phyloP scores from a whole-genome alignment of 1,139 yeast genomes.

The Protomyces inouyei region DNA sequence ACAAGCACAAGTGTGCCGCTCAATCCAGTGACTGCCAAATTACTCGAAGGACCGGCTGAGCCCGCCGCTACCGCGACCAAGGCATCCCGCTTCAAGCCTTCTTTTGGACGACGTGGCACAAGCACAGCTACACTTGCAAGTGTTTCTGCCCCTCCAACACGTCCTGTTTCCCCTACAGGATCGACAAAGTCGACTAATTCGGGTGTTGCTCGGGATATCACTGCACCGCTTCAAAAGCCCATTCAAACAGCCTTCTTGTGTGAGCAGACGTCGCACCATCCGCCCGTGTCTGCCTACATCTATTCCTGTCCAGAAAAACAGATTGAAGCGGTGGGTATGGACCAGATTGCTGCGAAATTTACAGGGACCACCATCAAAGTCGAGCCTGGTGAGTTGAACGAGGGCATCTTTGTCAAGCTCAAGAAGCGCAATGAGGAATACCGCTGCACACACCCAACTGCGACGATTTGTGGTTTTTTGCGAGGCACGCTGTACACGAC shows the following conservation, averaged over 20 bases:
- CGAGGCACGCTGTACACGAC: constrained; percentile 62
- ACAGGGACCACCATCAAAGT: constrained; percentile 51
- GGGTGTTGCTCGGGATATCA: constrained; percentile 1
- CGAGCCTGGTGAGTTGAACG: constrained; percentile 72
- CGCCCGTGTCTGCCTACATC: constrained; percentile 74
- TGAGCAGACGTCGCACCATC: constrained; percentile 84
- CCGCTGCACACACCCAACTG: constrained; percentile 67
- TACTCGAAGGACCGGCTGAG: not conserved
- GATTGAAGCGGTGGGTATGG: constrained; percentile 64
- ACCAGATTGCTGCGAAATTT: constrained; percentile 66
- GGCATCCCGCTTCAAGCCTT: constrained; percentile 15
- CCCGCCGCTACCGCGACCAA: not conserved
- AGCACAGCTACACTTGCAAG: not conserved
- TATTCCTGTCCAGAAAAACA: constrained; percentile 59
- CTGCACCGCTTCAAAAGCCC: not conserved
- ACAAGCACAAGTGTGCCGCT: constrained; percentile 7
- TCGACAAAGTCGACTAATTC: constrained; percentile 45
- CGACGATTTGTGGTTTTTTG: constrained; percentile 72
- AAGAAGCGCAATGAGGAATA: constrained; percentile 50
- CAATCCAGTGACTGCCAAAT: constrained; percentile 3
- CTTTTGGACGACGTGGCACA: constrained; percentile 7
- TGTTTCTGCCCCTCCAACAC: constrained; percentile 4
- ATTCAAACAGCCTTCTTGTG: constrained; percentile 45
- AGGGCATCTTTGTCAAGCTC: constrained; percentile 57
- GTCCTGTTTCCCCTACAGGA: constrained; percentile 14